Conservation (phyloP, 2,329 filamentous ascomycete genomes). For the Colletotrichum spaethianum region DNA sequence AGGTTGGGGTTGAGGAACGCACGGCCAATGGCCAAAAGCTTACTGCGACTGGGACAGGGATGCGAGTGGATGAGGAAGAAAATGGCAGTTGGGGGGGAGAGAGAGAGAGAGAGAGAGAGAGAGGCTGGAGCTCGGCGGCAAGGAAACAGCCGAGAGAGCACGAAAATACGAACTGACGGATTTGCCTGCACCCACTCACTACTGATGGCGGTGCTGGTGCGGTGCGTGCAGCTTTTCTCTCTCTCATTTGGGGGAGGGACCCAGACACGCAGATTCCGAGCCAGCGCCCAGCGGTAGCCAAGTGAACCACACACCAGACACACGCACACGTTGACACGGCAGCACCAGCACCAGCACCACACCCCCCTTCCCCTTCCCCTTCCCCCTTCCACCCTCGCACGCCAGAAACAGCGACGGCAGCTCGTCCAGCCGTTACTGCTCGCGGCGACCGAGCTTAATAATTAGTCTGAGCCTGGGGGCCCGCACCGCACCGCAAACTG, state of each 20-base stretch:
- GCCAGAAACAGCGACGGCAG: constrained; percentile 15
- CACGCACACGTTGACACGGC: constrained; percentile 14
- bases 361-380: neutral
- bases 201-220: neutral
- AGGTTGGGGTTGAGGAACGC: constrained; percentile 30
- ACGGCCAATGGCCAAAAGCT: constrained; percentile 36
- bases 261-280: constrained; percentile 37
- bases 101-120: too few species aligned
- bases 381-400: neutral
- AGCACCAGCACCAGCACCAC: neutral
- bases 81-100: constrained; percentile 8
- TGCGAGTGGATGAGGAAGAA: constrained; percentile 8
- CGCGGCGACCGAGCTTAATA: constrained; percentile 22
- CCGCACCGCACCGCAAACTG: constrained; percentile 36
- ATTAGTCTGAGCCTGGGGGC: constrained; percentile 12
- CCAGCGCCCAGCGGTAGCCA: constrained; percentile 2
- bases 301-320: constrained; percentile 6
- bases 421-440: constrained; percentile 12
- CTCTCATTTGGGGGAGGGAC: constrained; percentile 7
- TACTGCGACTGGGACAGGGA: constrained; percentile 23
- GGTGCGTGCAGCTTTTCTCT: neutral
- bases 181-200: neutral
- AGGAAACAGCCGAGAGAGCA: constrained; percentile 29
- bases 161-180: constrained; percentile 1
- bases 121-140: constrained; percentile 21